These are phyloP conservation scores for Pythium biforme DNA, from an alignment of 352 stramenopile genomes.

Conservation along the genomic window DNA sequence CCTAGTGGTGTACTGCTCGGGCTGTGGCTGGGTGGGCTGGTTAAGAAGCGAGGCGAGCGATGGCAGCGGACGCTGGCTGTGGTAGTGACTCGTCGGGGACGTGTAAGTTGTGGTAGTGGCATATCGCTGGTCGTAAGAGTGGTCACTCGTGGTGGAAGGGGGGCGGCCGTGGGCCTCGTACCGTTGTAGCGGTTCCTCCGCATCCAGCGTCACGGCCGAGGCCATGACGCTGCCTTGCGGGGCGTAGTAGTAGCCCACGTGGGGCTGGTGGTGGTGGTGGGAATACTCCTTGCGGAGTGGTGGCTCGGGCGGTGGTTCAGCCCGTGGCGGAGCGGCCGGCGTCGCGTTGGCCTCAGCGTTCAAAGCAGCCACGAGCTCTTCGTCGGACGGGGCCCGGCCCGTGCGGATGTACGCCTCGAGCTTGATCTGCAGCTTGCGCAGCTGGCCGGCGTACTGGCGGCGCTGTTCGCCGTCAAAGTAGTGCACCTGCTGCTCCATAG, in stretches of 20 bases:
- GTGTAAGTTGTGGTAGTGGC: slow-evolving; percentile 1
- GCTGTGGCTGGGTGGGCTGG: slow-evolving; percentile 2
- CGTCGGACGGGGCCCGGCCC: slow-evolving; percentile 36
- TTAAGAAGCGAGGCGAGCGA: slow-evolving; percentile 22
- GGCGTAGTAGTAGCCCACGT: slow-evolving; percentile 6
- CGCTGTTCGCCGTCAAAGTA: slow-evolving; percentile 70
- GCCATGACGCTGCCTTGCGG: slow-evolving; percentile 20
- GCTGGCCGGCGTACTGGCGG: slow-evolving; percentile 64
- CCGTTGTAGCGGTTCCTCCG: slow-evolving; percentile 8
- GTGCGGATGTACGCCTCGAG: slow-evolving; percentile 52
- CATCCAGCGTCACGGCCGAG: slow-evolving; percentile 19
- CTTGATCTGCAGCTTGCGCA: slow-evolving; percentile 73
- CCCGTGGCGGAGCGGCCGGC: not conserved
- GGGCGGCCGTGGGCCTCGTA: slow-evolving; percentile 7
- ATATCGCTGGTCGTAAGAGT: slow-evolving; percentile 23
- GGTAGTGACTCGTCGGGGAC: slow-evolving; percentile 4
- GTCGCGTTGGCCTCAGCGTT: not conserved
- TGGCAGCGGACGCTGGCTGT: slow-evolving; percentile 16
- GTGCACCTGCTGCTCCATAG: slow-evolving; percentile 78
- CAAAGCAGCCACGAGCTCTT: slow-evolving; percentile 10
- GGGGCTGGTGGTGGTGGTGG: slow-evolving; percentile 4
- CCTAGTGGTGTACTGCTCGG: not conserved
- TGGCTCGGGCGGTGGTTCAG: not conserved
- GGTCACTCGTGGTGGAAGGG: not conserved
- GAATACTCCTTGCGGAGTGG: slow-evolving; percentile 3